Evolutionary conservation across 2,329 filamentous ascomycete genomes (phyloP), one percentile per base, ranked within the genome.

Genomic region (Teratosphaeria gauchensis): DNA sequence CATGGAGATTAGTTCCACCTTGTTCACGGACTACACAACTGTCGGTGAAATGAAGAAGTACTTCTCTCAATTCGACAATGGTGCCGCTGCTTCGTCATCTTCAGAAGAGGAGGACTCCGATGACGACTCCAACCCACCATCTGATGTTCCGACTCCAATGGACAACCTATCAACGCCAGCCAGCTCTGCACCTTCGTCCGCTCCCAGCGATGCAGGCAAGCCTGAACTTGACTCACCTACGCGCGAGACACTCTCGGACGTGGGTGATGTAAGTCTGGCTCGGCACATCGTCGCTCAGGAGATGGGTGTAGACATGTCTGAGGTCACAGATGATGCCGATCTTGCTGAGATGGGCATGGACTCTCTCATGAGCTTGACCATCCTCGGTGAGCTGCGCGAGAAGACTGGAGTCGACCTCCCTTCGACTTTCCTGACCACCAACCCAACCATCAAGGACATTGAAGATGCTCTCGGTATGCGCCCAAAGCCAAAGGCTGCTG

Each of bases 271-370:
- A 38, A 78, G 75, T 56, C 64, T 79, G 51, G 78, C 78, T 21
- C 75, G 77, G 58, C 76, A 76, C 68, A 76, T 80, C 59, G 73
- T 80, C 42, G 77, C 78, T 14, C 74, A 78, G 57, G 78, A 80
- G 71, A 88, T 89, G 80, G 84, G 84, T 59, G 83, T 89, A n/a
- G 82, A 85, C 28, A 76, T 86, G 11, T 73, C 75, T 16, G 78
- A 80, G 64, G 77, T 81, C 62, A 78, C 76, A 2, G 78, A 81
- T 59, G 71, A 76, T 46, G 82, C 84, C 32, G 85, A 89, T 56
- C 80, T 87, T 1, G 77, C 78, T 1, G 83, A 86, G 63, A 75
- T 81, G 67, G 78, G 78, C 55, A 80, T 81, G 78, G 78, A 81
- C 68, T 80, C 78, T 19, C 68, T 81, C 53, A 80, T 81, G 77